Base-by-base conservation (phyloP, 306 rosid genomes). In the Dalbergia cultrata region DNA sequence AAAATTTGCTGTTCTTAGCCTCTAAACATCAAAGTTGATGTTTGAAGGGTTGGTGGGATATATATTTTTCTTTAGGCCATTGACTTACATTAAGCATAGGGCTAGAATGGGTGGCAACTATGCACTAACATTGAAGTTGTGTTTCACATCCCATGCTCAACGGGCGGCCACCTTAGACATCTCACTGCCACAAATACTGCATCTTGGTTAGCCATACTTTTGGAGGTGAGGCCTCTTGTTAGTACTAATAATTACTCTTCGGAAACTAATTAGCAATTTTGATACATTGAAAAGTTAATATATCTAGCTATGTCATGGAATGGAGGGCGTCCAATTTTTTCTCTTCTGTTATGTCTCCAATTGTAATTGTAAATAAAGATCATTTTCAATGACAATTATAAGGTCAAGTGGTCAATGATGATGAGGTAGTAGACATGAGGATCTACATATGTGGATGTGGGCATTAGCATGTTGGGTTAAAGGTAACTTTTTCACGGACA, bases 141-240 rank as follows among this genome's bases (percentile, higher is more conserved):
- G 63, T 63, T 41, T 53, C 59, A 4, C 59, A 37, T 61, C 13
- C 72, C 34, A 49, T 58, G 64, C 44, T 61, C 57, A 35, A 47
- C 58, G 74, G 73, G 19, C 75, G 61, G 74, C 72, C 81, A 61
- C 79, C 39, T 64, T 45, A 56, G 63, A 59, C 65, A 79, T 72
- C 80, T 57, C 58, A 64, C 49, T 34, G 58, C 86, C 86, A 78
- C 54, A 10, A 54, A 75, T 16, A 21, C 60, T 6, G 68, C 80
- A 68, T 76, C 75, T 80, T 69, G 52, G 54, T 77, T 49, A 13
- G 53, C 72, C 60, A 79, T 54, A 34, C 67, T 81, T 81, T 71
- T 72, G 60, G 60, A 35, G 74, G 72, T 62, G 35, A 35, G 61
- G 34, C 53, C 4, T 35, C 1, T 9, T 64, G 19, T 16, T n/a